These are phyloP conservation scores for Mrakia frigida DNA, from an alignment of 768 basidiomycete genomes.

Conservation along the genomic window DNA sequence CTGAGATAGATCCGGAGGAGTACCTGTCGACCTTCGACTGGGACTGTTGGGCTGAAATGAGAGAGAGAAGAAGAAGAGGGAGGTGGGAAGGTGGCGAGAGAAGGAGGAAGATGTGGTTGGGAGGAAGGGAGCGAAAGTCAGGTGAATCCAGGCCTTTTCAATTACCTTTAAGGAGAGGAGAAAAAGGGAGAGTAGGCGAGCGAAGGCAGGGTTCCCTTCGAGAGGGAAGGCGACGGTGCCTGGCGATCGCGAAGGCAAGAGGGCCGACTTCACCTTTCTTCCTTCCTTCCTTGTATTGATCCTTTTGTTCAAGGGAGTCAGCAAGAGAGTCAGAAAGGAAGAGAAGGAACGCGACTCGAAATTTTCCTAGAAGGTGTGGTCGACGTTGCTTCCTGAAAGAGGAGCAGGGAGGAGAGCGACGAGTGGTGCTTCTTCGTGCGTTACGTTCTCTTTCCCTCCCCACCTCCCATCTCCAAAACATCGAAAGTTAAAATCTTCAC, in stretches of 20 bases:
- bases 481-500: background rate
- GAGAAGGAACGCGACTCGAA: too few relatives aligned
- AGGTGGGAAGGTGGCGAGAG: background rate
- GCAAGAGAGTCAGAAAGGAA: too few relatives aligned
- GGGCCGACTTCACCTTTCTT: background rate
- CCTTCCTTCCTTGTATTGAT: too few relatives aligned
- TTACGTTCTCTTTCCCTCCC: too few relatives aligned
- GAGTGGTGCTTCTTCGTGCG: too few relatives aligned
- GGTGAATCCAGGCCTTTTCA: background rate
- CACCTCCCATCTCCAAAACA: background rate
- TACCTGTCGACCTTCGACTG: background rate
- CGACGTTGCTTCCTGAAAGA: too few relatives aligned
- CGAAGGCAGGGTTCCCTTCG: background rate
- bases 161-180: background rate
- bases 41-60: slow-evolving; percentile 15
- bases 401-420: too few relatives aligned
- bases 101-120: background rate
- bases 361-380: too few relatives aligned
- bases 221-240: background rate
- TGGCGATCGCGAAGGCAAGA: background rate
- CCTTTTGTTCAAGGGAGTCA: too few relatives aligned
- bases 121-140: background rate
- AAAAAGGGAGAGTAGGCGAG: background rate
- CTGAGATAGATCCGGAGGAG: background rate
- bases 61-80: background rate